phyloP scores from a whole-genome alignment of 139 green algal species.

The Ulvella scutata region DNA sequence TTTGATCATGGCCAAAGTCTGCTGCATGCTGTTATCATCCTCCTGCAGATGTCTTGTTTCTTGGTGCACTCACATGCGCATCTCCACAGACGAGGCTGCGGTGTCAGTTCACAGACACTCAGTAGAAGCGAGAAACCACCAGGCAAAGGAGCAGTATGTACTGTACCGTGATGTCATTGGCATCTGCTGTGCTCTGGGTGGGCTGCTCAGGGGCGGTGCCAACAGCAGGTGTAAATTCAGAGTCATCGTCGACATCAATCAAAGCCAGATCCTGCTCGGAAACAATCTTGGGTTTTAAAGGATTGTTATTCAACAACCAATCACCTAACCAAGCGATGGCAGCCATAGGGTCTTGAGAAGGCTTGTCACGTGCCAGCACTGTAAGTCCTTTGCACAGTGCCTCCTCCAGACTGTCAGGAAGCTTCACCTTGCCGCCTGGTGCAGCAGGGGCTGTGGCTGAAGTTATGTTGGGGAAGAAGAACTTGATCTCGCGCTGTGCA shows the following conservation, averaged over 20 bases:
- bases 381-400: slow-evolving; percentile 25
- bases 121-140: no score
- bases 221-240: neutral
- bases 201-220: no score
- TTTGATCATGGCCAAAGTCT: slow-evolving; percentile 41
- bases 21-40: no score
- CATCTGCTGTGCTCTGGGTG: no score
- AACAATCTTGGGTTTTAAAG: neutral
- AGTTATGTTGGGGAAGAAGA: slow-evolving; percentile 50
- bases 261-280: neutral
- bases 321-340: neutral
- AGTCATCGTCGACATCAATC: neutral
- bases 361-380: slow-evolving; percentile 20
- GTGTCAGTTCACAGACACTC: no score
- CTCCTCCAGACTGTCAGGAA: slow-evolving; percentile 17
- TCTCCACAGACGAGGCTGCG: no score
- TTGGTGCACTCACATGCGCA: no score
- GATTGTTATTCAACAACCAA: neutral
- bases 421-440: slow-evolving; percentile 10
- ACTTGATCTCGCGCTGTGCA: slow-evolving; percentile 58
- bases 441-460: neutral
- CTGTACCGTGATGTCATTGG: no score
- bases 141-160: no score
- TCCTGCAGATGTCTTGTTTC: neutral
- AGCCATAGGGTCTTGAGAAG: neutral